phyloP scores from a whole-genome alignment of 2,329 filamentous ascomycete genomes.

The Scytalidium lignicola region DNA sequence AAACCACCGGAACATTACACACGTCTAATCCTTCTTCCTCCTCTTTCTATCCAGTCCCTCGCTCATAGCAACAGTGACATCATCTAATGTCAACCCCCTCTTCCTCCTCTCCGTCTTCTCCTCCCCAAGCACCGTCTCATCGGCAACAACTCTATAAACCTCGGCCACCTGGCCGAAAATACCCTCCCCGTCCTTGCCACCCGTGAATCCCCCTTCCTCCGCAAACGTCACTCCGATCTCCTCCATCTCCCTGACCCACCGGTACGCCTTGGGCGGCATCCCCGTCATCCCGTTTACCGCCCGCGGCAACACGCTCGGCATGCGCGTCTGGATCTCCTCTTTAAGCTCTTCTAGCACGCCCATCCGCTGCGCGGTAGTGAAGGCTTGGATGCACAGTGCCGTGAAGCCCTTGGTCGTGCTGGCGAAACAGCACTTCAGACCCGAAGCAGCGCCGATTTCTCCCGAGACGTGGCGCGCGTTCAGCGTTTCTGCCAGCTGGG shows the following conservation, averaged over 20 bases:
- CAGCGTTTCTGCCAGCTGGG: slow-evolving; percentile 37
- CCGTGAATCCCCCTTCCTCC: slow-evolving; percentile 57
- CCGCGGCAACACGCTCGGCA: slow-evolving; percentile 40
- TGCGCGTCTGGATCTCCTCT: slow-evolving; percentile 45
- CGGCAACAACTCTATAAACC: slow-evolving; percentile 55
- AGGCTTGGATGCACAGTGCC: slow-evolving; percentile 65
- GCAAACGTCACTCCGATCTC: slow-evolving; percentile 65
- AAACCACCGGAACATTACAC: background rate
- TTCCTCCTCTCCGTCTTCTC: slow-evolving; percentile 53
- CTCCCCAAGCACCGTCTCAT: slow-evolving; percentile 53
- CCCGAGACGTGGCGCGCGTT: slow-evolving; percentile 44
- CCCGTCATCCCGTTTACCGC: slow-evolving; percentile 47
- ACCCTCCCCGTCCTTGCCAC: slow-evolving; percentile 27
- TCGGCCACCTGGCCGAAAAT: slow-evolving; percentile 56
- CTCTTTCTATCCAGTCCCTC: slow-evolving; percentile 44
- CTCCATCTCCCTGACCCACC: slow-evolving; percentile 74
- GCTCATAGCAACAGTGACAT: slow-evolving; percentile 45
- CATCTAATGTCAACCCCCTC: slow-evolving; percentile 51
- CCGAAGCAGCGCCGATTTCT: slow-evolving; percentile 50
- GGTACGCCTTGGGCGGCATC: slow-evolving; percentile 71
- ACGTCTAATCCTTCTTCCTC: slow-evolving; percentile 27
- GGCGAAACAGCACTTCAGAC: slow-evolving; percentile 63
- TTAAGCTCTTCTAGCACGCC: slow-evolving; percentile 57
- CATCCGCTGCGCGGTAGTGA: slow-evolving; percentile 60
- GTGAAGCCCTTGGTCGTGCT: slow-evolving; percentile 59